Evolutionary conservation across 306 rosid genomes (phyloP), one percentile per base, ranked within the genome.

Genomic region (Herpetospermum pedunculosum): DNA sequence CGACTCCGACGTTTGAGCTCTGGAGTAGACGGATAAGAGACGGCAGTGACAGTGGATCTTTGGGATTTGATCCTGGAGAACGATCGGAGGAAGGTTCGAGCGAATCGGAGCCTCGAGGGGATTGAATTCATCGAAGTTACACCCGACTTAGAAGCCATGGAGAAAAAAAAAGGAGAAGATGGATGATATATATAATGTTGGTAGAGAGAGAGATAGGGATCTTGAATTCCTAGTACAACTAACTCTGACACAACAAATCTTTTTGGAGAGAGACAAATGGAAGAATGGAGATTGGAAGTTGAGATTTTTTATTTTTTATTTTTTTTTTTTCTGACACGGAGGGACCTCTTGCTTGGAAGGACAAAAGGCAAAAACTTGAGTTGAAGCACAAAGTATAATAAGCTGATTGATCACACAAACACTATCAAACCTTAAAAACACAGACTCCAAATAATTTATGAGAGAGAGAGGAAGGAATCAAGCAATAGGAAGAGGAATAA

Each of bases 1-100:
- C 40, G 68, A n/a, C 78, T 74, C 7, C 71, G 48, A 0, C 58
- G 74, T 9, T 34, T 75, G 63, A 76, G 72, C 44, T 79, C 72
- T 1, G 50, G 73, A 0, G 67, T 0, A 10, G 55, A 75, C 6
- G 34, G 32, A n/a, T n/a, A n/a, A 8, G 77, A 4, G 28, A 11
- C 4, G 1, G 37, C 41, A n/a, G 25, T 13, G 15, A 13, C 49
- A 21, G 40, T 14, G 26, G 75, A 25, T 48, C 47, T 52, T 14
- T 29, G 67, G 10, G 76, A 54, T 68, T 69, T 85, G 43, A 85
- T 77, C 35, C 30, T 34, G 43, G 38, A 18, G 2, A 82, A 83
- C 1, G 77, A 65, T 57, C 79, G 44, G 60, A 85, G 73, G 30
- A 85, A 85, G 4, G 67, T 70, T 4, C 50, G 34, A 30, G 82